Conservation (phyloP, 345 rosid genomes). For the Hibiscus syriacus region DNA sequence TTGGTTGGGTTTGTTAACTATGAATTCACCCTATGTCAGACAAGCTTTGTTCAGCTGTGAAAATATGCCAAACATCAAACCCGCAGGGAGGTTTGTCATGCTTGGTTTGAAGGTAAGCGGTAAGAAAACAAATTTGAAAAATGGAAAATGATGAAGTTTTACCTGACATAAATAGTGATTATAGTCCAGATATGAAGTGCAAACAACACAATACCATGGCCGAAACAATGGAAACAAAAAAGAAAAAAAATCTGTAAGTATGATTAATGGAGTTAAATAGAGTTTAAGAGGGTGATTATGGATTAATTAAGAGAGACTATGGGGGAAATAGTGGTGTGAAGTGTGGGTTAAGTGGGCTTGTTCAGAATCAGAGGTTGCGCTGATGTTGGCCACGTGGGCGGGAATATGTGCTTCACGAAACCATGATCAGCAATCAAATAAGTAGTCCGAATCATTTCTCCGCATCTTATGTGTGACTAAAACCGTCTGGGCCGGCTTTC, state of each 20-base stretch:
- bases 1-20: background rate
- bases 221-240: background rate
- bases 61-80: background rate
- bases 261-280: background rate
- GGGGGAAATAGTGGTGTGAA: background rate
- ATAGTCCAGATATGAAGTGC: background rate
- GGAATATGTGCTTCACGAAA: background rate
- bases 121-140: background rate
- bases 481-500: background rate
- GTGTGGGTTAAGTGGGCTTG: background rate
- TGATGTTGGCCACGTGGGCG: constrained; percentile 26
- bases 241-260: background rate
- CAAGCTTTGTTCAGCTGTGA: background rate
- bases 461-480: background rate
- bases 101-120: background rate
- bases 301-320: background rate
- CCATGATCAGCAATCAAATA: background rate
- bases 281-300: background rate
- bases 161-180: background rate
- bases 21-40: background rate
- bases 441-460: background rate
- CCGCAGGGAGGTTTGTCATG: background rate
- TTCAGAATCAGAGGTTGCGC: constrained; percentile 11
- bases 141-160: background rate
- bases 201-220: background rate